Conservation (phyloP, 2,329 filamentous ascomycete species). For the Cyclaneusma minus region DNA sequence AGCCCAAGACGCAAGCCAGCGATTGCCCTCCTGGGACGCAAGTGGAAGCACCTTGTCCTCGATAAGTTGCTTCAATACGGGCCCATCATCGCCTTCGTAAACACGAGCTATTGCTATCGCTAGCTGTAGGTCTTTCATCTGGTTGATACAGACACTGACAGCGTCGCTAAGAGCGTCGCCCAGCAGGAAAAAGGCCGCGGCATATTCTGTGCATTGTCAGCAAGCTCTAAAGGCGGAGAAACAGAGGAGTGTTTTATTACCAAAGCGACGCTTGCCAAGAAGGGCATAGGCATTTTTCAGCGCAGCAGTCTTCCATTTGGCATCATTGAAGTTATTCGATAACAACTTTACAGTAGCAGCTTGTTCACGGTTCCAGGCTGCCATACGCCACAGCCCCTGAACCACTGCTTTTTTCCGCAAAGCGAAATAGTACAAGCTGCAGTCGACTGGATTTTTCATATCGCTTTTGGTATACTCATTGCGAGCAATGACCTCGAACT, state of each 20-base stretch:
- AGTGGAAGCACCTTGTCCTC: conserved; percentile 64
- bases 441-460: conserved; percentile 78
- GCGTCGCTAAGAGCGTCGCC: conserved; percentile 76
- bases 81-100: conserved; percentile 72
- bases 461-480: conserved; percentile 87
- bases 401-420: conserved; percentile 82
- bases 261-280: conserved; percentile 77
- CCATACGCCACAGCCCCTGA: conserved; percentile 88
- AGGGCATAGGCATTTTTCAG: conserved; percentile 94
- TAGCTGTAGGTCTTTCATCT: conserved; percentile 77
- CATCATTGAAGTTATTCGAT: conserved; percentile 78
- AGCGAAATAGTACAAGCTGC: conserved; percentile 81
- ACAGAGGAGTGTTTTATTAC: conserved; percentile 38
- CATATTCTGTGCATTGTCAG: conserved; percentile 49
- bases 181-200: conserved; percentile 87
- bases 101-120: conserved; percentile 78
- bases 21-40: conserved; percentile 68
- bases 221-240: background rate
- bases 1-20: conserved; percentile 91
- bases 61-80: conserved; percentile 57
- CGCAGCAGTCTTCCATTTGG: conserved; percentile 76
- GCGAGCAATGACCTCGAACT: conserved; percentile 81
- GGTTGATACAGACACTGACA: conserved; percentile 71
- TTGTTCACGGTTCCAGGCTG: conserved; percentile 78
- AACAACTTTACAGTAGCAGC: conserved; percentile 62